phyloP scores from a whole-genome alignment of 345 rosid genomes.

The Brassica juncea region DNA sequence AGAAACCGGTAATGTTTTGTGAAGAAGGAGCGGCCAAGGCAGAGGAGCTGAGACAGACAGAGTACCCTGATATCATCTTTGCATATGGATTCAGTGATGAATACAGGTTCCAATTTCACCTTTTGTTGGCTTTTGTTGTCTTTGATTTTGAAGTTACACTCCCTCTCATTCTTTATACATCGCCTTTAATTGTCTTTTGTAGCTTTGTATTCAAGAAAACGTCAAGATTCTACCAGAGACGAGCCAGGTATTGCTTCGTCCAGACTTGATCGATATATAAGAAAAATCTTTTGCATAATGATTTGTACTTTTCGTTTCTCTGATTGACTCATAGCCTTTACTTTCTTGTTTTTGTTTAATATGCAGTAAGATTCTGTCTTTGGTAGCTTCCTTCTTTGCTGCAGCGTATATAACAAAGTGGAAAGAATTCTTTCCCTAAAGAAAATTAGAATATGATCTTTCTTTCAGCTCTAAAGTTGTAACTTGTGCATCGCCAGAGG shows the following conservation, averaged over 20 bases:
- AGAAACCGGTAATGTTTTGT: conserved; percentile 55
- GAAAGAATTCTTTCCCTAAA: neutral
- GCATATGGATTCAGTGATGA: conserved; percentile 81
- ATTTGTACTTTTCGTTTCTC: neutral
- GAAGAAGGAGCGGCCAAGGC: conserved; percentile 57
- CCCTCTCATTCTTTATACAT: neutral
- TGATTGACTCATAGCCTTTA: conserved; percentile 13
- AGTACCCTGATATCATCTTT: conserved; percentile 75
- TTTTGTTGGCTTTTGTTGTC: neutral
- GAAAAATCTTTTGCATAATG: neutral
- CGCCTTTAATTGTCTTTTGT: conserved; percentile 15
- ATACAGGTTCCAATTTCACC: conserved; percentile 51
- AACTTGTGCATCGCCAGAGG: neutral
- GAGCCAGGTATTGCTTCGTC: conserved; percentile 56
- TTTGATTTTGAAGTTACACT: neutral
- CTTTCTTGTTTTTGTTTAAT: conserved; percentile 22
- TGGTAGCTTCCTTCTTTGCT: no score
- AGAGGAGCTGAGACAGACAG: conserved; percentile 55
- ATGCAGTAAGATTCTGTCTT: no score
- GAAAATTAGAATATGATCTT: neutral
- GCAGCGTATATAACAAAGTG: no score
- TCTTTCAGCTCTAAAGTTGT: neutral
- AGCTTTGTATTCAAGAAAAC: conserved; percentile 84
- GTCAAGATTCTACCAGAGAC: conserved; percentile 80
- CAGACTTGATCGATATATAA: neutral